Evolutionary conservation across 495 filamentous ascomycete genomes (phyloP).

Genomic region (Aspergillus steynii): DNA sequence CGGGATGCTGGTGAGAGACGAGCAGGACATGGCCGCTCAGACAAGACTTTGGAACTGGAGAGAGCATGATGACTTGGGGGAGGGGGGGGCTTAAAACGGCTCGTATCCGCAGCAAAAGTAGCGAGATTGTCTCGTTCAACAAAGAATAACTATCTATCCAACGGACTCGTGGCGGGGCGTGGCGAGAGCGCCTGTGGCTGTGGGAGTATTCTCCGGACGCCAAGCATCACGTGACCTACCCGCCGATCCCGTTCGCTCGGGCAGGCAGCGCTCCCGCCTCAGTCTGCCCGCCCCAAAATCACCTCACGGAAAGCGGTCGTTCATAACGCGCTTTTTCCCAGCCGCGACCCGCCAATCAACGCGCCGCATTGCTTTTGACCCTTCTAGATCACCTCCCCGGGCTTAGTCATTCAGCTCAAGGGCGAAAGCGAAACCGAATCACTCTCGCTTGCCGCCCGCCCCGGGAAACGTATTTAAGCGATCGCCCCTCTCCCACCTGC

Average conservation of each 20-base stretch:
- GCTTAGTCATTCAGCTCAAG: conserved; percentile 32
- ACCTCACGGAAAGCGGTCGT: conserved; percentile 40
- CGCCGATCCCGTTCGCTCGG: neutral
- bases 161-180: too few relatives aligned
- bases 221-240: conserved; percentile 4
- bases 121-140: too few relatives aligned
- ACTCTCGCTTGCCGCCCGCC: conserved; percentile 26
- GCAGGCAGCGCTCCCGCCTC: neutral
- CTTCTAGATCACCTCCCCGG: conserved; percentile 16
- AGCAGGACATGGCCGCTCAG: too few relatives aligned
- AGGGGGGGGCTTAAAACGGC: too few relatives aligned
- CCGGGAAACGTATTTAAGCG: conserved; percentile 36
- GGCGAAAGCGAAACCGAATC: conserved; percentile 8
- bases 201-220: too few relatives aligned
- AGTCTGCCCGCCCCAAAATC: conserved; percentile 22
- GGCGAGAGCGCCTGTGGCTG: too few relatives aligned
- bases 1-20: too few relatives aligned
- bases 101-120: too few relatives aligned
- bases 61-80: too few relatives aligned
- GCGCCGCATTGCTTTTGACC: conserved; percentile 30
- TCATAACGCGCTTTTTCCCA: conserved; percentile 47
- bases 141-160: too few relatives aligned
- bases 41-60: too few relatives aligned
- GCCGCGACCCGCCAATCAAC: conserved; percentile 42
- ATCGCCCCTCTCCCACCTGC: conserved; percentile 18